Evolutionary conservation across 768 basidiomycete species (phyloP).

Genomic region (Naganishia onofrii): DNA sequence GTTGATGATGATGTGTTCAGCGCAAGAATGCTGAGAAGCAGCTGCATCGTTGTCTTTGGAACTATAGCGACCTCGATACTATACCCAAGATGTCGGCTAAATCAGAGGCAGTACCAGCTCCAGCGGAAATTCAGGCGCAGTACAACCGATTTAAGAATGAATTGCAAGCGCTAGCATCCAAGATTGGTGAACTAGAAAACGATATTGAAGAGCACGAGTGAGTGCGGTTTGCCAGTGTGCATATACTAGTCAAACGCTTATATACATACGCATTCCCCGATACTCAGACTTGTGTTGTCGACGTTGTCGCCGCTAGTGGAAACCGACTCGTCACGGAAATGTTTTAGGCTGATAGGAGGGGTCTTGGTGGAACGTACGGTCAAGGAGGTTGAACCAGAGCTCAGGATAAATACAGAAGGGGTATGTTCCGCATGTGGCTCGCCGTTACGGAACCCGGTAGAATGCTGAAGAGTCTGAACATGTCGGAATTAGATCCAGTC

Average conservation of each 20-base stretch:
- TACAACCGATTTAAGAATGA: conserved; percentile 69
- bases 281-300: conserved; percentile 74
- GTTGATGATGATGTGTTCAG: no score
- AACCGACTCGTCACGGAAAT: conserved; percentile 86
- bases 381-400: conserved; percentile 83
- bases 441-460: no score
- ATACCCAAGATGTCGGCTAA: conserved; percentile 6
- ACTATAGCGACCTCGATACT: background rate
- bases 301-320: conserved; percentile 78
- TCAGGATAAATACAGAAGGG: conserved; percentile 84
- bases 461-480: no score
- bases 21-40: no score
- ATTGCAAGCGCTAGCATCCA: conserved; percentile 82
- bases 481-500: conserved; percentile 65
- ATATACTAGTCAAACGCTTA: background rate
- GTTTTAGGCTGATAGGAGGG: conserved; percentile 93
- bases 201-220: conserved; percentile 94
- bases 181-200: conserved; percentile 92
- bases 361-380: conserved; percentile 94
- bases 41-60: no score
- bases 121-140: conserved; percentile 31
- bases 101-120: conserved; percentile 25
- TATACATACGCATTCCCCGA: background rate
- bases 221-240: no score
- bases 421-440: conserved; percentile 55